A percentile compares a stretch with the other conserved stretches of the same genome.
Conservation (phyloP, 306 rosid species). For the Vigna trinervia region DNA sequence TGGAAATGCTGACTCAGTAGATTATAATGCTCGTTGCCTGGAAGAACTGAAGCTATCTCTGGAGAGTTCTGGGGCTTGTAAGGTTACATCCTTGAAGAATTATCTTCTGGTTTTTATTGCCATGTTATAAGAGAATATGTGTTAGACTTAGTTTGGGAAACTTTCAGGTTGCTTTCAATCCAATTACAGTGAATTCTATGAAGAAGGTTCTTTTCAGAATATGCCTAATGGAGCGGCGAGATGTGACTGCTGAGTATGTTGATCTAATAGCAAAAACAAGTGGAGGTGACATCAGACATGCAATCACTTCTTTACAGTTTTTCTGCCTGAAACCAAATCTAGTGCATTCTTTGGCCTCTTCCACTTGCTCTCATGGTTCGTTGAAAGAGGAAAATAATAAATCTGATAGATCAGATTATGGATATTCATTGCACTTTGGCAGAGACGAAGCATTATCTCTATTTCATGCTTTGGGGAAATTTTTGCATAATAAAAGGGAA, state of each 20-base stretch:
- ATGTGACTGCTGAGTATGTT: conserved; percentile 68
- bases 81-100: conserved; percentile 78
- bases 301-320: conserved; percentile 87
- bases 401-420: conserved; percentile 46
- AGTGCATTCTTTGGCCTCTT: conserved; percentile 53
- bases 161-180: conserved; percentile 88
- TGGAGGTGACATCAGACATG: conserved; percentile 96
- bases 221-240: conserved; percentile 71
- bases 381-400: conserved; percentile 49
- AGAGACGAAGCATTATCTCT: conserved; percentile 86
- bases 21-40: conserved; percentile 55
- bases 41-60: conserved; percentile 75
- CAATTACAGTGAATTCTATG: conserved; percentile 74
- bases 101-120: conserved; percentile 26
- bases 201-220: conserved; percentile 76
- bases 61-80: conserved; percentile 92
- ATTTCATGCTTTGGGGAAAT: conserved; percentile 96
- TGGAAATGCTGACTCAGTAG: conserved; percentile 74
- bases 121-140: conserved; percentile 38
- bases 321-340: conserved; percentile 70
- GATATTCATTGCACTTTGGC: conserved; percentile 67
- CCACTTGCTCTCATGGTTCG: conserved; percentile 23
- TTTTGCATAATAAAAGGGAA: conserved; percentile 94
- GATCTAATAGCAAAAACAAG: conserved; percentile 87
- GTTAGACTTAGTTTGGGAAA: conserved; percentile 41